Conservation (phyloP, 441 rosid species). For the Mallotus japonicus region DNA sequence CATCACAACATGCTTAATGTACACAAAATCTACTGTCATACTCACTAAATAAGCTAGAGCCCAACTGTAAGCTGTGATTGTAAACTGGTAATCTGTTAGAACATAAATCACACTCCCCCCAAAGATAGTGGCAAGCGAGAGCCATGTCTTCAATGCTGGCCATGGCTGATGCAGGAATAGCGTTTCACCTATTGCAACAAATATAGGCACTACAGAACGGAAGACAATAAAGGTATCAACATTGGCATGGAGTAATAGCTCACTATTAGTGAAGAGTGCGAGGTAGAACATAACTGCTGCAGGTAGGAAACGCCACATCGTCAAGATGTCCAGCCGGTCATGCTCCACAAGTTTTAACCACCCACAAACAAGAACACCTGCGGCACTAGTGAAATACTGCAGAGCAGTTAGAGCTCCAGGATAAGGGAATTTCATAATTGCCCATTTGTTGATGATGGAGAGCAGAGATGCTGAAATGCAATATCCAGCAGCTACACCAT, state of each 20-base stretch:
- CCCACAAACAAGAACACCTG: constrained; percentile 42
- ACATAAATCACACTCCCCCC: constrained; percentile 86
- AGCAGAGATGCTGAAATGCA: constrained; percentile 94
- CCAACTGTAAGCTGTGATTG: constrained; percentile 70
- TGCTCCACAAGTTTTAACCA: constrained; percentile 41
- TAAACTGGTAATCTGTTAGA: constrained; percentile 84
- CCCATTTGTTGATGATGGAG: constrained; percentile 97
- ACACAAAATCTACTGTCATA: constrained; percentile 96
- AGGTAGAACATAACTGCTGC: constrained; percentile 64
- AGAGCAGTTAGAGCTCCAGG: constrained; percentile 92
- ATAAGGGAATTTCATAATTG: constrained; percentile 90
- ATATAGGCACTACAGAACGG: constrained; percentile 87
- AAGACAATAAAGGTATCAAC: constrained; percentile 48
- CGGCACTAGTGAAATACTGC: constrained; percentile 55
- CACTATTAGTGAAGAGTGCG: constrained; percentile 91
- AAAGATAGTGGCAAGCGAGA: constrained; percentile 71
- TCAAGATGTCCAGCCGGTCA: constrained; percentile 33
- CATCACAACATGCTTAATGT: constrained; percentile 97
- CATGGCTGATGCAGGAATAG: constrained; percentile 82
- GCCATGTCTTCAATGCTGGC: constrained; percentile 79
- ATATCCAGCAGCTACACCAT: constrained; percentile 88
- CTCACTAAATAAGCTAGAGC: constrained; percentile 82
- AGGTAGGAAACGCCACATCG: no score
- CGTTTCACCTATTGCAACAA: constrained; percentile 93
- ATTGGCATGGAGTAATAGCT: constrained; percentile 55